Percentiles rank a stretch among this genome's conserved stretches.
Evolutionary conservation across 257 asterid species (phyloP).

Genomic region (Lantana camara): DNA sequence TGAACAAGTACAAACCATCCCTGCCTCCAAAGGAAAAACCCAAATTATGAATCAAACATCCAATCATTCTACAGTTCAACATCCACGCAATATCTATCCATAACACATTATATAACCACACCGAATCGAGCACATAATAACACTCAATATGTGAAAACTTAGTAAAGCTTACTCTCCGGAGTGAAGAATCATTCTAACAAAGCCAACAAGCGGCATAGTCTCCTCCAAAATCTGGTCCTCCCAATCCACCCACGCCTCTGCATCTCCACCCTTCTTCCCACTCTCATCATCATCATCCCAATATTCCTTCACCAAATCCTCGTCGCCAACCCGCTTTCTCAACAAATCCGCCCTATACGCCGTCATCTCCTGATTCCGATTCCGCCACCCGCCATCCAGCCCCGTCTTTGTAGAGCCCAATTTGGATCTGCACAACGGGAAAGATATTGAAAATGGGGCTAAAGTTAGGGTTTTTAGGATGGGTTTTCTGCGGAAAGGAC

Average conservation of each 20-base stretch:
- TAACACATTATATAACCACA: not conserved
- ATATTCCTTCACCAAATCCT: no score
- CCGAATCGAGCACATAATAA: not conserved
- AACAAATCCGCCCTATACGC: constrained; percentile 51
- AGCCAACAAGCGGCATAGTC: constrained; percentile 87
- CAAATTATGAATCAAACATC: no score
- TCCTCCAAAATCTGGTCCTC: constrained; percentile 94
- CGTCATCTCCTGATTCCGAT: constrained; percentile 30
- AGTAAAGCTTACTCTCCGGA: constrained; percentile 54
- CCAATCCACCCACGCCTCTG: constrained; percentile 80
- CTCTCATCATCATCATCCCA: constrained; percentile 27
- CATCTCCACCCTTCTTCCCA: constrained; percentile 45
- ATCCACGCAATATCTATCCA: not conserved
- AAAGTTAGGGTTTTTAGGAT: constrained; percentile 31
- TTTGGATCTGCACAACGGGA: constrained; percentile 27
- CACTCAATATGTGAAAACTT: not conserved
- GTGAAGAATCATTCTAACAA: constrained; percentile 75
- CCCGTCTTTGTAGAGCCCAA: constrained; percentile 42
- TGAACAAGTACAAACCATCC: no score
- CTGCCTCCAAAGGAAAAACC: no score
- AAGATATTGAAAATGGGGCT: constrained; percentile 36
- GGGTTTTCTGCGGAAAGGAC: constrained; percentile 26
- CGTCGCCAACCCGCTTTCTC: not conserved
- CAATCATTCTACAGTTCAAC: not conserved
- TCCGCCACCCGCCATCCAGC: constrained; percentile 16